A percentile compares a stretch with the other conserved stretches of the same genome.
Conservation (phyloP, 176 grass and related monocot genomes). For the Puccinellia tenuiflora region DNA sequence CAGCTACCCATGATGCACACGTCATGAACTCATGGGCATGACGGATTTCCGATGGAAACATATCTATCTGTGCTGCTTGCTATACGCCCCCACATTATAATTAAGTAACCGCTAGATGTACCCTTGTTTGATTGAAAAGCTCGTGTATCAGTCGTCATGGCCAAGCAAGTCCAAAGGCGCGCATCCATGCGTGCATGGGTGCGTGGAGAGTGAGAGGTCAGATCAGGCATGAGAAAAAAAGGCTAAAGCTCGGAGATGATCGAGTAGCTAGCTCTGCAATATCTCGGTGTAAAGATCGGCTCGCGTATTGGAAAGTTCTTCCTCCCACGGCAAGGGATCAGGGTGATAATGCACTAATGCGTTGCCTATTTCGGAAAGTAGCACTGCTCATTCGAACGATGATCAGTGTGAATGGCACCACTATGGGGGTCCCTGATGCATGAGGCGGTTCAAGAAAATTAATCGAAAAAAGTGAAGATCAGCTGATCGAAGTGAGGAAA, state of each 20-base stretch:
- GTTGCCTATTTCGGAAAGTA: background rate
- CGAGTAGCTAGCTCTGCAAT: background rate
- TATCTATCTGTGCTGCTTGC: background rate
- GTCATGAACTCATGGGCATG: background rate
- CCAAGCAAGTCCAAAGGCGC: constrained; percentile 14
- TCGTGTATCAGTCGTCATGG: background rate
- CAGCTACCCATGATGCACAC: background rate
- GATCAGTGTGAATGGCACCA: background rate
- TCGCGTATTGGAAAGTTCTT: constrained; percentile 8
- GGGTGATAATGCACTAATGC: constrained; percentile 1
- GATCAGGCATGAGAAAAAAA: background rate
- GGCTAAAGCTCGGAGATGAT: background rate
- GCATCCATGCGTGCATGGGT: background rate
- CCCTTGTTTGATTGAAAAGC: background rate
- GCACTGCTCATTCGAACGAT: background rate
- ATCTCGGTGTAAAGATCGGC: constrained; percentile 21
- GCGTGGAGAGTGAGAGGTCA: background rate
- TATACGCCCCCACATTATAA: background rate
- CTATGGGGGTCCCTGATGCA: background rate
- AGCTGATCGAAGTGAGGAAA: too few relatives aligned
- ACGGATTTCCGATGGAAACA: background rate
- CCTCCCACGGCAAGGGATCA: constrained; percentile 40
- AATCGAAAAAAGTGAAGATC: too few relatives aligned
- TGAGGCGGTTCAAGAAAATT: too few relatives aligned
- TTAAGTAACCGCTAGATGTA: background rate